Conservation (phyloP, 345 rosid genomes). For the Corymbia maculata region DNA sequence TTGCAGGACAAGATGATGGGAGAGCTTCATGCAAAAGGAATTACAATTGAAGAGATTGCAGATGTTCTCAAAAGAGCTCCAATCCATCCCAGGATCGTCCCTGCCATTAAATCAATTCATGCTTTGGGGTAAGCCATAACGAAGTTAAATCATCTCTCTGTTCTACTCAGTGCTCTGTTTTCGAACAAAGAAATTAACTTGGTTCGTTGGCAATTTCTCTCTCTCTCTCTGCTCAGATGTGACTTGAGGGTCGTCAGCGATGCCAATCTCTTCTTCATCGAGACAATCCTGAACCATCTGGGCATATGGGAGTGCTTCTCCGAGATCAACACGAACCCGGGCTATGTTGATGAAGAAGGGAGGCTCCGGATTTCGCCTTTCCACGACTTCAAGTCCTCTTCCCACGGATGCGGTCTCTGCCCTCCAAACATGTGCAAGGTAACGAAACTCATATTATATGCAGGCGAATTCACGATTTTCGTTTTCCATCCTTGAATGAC, state of each 20-base stretch:
- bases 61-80: conserved; percentile 44
- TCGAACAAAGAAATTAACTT: neutral
- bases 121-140: conserved; percentile 46
- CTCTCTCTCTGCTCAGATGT: conserved; percentile 35
- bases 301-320: conserved; percentile 60
- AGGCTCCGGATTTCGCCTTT: conserved; percentile 53
- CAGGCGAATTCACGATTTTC: neutral
- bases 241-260: conserved; percentile 79
- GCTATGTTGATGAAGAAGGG: conserved; percentile 44
- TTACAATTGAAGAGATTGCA: conserved; percentile 45
- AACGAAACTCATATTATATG: neutral
- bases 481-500: neutral
- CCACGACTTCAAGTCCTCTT: conserved; percentile 45
- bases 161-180: neutral
- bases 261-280: conserved; percentile 72
- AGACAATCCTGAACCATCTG: conserved; percentile 56
- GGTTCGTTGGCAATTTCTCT: neutral
- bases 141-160: neutral
- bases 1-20: conserved; percentile 76
- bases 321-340: conserved; percentile 70
- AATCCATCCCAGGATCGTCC: conserved; percentile 51
- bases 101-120: conserved; percentile 70
- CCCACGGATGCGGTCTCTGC: conserved; percentile 67
- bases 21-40: conserved; percentile 56
- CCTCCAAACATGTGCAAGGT: conserved; percentile 99